Evolutionary conservation across 176 grass and related monocot genomes (phyloP).

Genomic region (Oryza longistaminata): DNA sequence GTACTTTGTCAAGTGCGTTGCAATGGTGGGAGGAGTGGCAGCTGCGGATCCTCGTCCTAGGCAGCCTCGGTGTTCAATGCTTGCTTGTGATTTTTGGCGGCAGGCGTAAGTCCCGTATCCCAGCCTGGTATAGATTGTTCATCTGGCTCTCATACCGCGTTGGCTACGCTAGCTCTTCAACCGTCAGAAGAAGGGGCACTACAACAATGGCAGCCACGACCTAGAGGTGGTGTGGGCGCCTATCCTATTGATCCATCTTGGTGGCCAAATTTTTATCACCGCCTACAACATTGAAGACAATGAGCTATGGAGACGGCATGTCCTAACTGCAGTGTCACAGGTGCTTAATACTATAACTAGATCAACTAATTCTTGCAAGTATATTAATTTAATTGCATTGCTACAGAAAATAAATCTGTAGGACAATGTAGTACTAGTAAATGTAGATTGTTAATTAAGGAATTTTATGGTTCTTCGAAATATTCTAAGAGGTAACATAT

Average conservation of each 20-base stretch:
- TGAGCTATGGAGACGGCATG: not conserved
- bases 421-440: too few species aligned
- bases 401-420: too few species aligned
- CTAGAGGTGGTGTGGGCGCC: not conserved
- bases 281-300: not conserved
- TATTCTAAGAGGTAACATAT: too few species aligned
- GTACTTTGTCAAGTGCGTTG: not conserved
- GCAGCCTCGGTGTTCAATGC: not conserved
- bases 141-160: not conserved
- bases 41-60: not conserved
- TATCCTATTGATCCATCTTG: not conserved
- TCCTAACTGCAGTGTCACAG: not conserved
- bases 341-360: not conserved
- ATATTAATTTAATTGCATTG: too few species aligned
- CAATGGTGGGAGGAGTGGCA: constrained; percentile 17
- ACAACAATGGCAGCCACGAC: not conserved
- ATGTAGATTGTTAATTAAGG: too few species aligned
- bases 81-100: not conserved
- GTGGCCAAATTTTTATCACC: too few species aligned
- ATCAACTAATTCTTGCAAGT: too few species aligned
- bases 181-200: not conserved
- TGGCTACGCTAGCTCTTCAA: not conserved
- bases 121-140: not conserved
- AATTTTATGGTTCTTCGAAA: too few species aligned
- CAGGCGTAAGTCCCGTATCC: not conserved